phyloP scores from a whole-genome alignment of 805 yeast species.

The Millerozyma acaciae region DNA sequence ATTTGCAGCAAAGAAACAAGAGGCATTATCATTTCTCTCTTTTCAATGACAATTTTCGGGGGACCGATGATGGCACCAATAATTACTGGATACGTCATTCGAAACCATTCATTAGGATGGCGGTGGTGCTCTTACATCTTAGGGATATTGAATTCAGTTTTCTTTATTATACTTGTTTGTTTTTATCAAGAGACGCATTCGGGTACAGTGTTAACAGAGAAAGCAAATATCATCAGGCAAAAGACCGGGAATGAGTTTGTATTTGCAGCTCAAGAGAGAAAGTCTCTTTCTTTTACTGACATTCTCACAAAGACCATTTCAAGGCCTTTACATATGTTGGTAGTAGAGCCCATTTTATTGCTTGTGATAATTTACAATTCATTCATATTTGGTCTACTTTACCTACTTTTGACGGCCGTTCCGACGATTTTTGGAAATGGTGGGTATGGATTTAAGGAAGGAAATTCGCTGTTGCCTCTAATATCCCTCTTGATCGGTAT shows the following conservation, averaged over 20 bases:
- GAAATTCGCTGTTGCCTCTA: slow-evolving; percentile 69
- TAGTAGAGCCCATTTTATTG: slow-evolving; percentile 31
- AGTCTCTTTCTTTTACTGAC: slow-evolving; percentile 13
- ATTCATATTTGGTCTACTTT: slow-evolving; percentile 39
- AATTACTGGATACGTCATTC: slow-evolving; percentile 31
- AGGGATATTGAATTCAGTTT: slow-evolving; percentile 26
- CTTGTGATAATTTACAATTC: slow-evolving; percentile 35
- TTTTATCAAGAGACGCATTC: slow-evolving; percentile 29
- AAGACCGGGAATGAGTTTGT: slow-evolving; percentile 26
- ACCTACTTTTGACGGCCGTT: slow-evolving; percentile 33
- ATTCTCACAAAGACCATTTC: slow-evolving; percentile 19
- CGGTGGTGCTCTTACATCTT: slow-evolving; percentile 47
- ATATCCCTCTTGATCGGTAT: slow-evolving; percentile 65
- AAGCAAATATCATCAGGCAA: slow-evolving; percentile 19
- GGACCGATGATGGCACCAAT: slow-evolving; percentile 82
- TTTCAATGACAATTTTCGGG: slow-evolving; percentile 60
- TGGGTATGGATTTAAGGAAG: slow-evolving; percentile 54
- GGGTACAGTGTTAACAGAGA: slow-evolving; percentile 19
- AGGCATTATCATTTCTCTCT: slow-evolving; percentile 68
- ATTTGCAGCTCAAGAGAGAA: slow-evolving; percentile 22
- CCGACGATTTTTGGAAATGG: slow-evolving; percentile 34
- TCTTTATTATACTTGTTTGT: slow-evolving; percentile 26
- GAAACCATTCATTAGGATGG: slow-evolving; percentile 39
- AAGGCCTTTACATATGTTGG: slow-evolving; percentile 28
- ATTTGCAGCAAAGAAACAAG: slow-evolving; percentile 57